Evolutionary conservation across 805 yeast species (phyloP).

Genomic region (Zygosaccharomyces bailii): DNA sequence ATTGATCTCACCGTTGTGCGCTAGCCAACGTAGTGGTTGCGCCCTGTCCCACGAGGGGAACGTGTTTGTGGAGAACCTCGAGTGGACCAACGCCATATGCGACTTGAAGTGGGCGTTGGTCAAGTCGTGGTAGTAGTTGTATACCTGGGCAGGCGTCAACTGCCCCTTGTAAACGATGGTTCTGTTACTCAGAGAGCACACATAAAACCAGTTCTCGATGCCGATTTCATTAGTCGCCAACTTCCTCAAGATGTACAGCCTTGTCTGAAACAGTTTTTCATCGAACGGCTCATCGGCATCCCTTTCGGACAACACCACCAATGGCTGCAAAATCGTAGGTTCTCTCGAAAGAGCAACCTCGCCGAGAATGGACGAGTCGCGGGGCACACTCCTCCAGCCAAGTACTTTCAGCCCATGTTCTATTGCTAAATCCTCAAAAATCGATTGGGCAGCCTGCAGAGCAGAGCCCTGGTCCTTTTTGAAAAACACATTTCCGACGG

Average conservation of each 20-base stretch:
- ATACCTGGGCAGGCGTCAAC: conserved; percentile 93
- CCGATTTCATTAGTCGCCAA: conserved; percentile 90
- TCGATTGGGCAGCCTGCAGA: conserved; percentile 62
- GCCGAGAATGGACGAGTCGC: conserved; percentile 89
- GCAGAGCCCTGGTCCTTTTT: conserved; percentile 63
- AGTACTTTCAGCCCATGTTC: conserved; percentile 75
- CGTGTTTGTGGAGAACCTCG: conserved; percentile 95
- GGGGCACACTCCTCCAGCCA: conserved; percentile 95
- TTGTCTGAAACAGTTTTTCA: conserved; percentile 72
- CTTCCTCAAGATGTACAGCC: conserved; percentile 81
- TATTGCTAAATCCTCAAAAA: conserved; percentile 78
- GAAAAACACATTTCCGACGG: conserved; percentile 92
- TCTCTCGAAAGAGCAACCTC: conserved; percentile 93
- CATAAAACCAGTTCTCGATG: conserved; percentile 94
- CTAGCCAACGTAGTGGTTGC: conserved; percentile 95
- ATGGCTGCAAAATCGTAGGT: conserved; percentile 89
- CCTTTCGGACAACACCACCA: conserved; percentile 79
- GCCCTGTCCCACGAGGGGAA: conserved; percentile 99
- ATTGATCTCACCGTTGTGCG: conserved; percentile 98
- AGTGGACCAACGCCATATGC: conserved; percentile 93
- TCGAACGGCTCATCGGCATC: conserved; percentile 35
- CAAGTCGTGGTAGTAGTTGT: conserved; percentile 89
- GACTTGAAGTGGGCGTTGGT: conserved; percentile 89
- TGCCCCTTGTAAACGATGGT: conserved; percentile 97
- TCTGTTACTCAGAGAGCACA: conserved; percentile 83